Base-by-base conservation (phyloP, 257 asterid species). In the Thymus quinquecostatus region DNA sequence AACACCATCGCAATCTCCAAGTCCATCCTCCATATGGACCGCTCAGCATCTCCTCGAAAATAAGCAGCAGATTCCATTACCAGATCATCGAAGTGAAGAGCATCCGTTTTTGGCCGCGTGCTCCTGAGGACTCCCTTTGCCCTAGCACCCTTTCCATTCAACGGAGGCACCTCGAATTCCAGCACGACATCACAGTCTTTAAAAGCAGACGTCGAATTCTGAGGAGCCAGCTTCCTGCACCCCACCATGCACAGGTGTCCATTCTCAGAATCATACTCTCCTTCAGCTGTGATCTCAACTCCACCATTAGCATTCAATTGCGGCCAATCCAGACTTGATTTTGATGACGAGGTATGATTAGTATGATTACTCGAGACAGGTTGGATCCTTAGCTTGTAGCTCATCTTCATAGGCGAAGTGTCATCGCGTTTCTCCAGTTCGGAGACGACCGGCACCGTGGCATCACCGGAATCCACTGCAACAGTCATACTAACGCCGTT, bases 1-100 rank as follows among this genome's bases (percentile, higher is more conserved):
- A 88, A 72, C 63, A 84, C 89, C 82, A 88, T 70, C 3, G 51
- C 68, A 80, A 86, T 83, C 85, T 90, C 95, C 33, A 88, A 45
- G 80, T 90, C 95, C 89, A 90, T 88, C 78, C 96, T 80, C 91
- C 89, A 84, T 41, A 85, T 75, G 13, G 85, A 79, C 70, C 62
- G 56, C 74, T 68, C 50, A 4, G 83, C 86, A 33, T 30, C 72
- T 14, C 0, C 49, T 4, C 1, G 1, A 29, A 74, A 85, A 62
- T 49, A 68, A 14, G 82, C 71, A 62, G 3, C 3, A 2, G 92
- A 78, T 7, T 82, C 56, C 27, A 84, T 10, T 3, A 38, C 78
- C 72, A 90, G 13, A 28, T 71, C 74, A 14, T 73, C 76, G 29
- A 90, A 90, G 73, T 76, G 75, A 50, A 86, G 87, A 65, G 83